Evolutionary conservation across 2,329 filamentous ascomycete genomes (phyloP), one percentile per base, ranked within the genome.

Genomic region (Fusarium aywerte): DNA sequence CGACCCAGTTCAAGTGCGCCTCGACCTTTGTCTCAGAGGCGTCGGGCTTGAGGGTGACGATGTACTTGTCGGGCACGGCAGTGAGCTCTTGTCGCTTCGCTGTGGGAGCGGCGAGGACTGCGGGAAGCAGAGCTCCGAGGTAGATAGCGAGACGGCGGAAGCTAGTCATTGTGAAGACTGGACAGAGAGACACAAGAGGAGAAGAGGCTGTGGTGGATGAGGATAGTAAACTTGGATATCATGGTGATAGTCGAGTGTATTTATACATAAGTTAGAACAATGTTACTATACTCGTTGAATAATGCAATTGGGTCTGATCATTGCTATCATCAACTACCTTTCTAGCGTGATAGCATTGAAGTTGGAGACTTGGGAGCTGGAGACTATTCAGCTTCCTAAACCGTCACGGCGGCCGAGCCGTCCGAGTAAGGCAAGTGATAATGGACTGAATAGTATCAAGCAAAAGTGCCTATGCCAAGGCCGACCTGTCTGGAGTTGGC

Each of bases 11-110:
- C 68, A 85, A 75, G 72, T 88, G 83, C 45, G 80, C 76, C 23
- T 79, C 75, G 67, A 88, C 79, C 36, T 77, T 79, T 16, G 77
- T 77, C 21, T 80, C 76, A 35, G 75, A 76, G 63, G 80, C 80
- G 56, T 80, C 81, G 50, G 78, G 78, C 75, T 88, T 85, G 77
- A 88, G 88, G 50, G 88, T 86, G 39, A 89, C 82, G 68, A 89
- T 88, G 76, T 87, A 90, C 58, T 73, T 75, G 62, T 68, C 60
- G n/a, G 69, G 65, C 2, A 49, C 38, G 35, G 52, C 58, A 43
- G 44, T 36, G 31, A 53, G 44, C 43, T 67, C 67, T 43, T 32
- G 42, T 38, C 45, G 45, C 45, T 49, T 36, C 16, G 63, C 48
- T 21, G 73, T 56, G 15, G 74, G 74, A 23, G 74, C 74, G n/a